Evolutionary conservation across 2,329 filamentous ascomycete species (phyloP).

Genomic region (Penicillium expansum): DNA sequence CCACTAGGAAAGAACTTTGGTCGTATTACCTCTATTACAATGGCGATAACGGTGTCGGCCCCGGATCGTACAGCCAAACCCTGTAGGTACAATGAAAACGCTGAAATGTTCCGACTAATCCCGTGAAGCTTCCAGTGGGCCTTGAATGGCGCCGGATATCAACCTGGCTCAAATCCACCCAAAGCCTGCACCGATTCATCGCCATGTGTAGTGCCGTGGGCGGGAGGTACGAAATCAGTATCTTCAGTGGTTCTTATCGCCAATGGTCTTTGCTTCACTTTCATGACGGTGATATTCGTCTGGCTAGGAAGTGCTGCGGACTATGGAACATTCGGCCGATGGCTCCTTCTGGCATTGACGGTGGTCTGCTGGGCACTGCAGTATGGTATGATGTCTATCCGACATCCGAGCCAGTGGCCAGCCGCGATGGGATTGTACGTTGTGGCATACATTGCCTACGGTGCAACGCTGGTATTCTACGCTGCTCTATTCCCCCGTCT

Average conservation of each 20-base stretch:
- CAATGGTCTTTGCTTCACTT: constrained; percentile 43
- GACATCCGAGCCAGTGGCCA: constrained; percentile 40
- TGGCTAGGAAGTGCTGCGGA: constrained; percentile 44
- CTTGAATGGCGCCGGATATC: constrained; percentile 39
- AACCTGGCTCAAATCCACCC: constrained; percentile 36
- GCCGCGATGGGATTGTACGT: constrained; percentile 44
- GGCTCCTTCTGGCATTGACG: constrained; percentile 42
- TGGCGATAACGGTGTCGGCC: constrained; percentile 46
- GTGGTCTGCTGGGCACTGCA: constrained; percentile 43
- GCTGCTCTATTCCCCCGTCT: constrained; percentile 43
- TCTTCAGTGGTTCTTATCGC: constrained; percentile 43
- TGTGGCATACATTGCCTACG: constrained; percentile 41
- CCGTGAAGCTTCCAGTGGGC: constrained; percentile 40
- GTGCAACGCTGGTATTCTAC: constrained; percentile 45
- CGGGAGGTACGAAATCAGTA: constrained; percentile 36
- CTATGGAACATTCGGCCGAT: constrained; percentile 44
- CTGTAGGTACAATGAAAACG: constrained; percentile 24
- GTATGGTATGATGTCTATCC: constrained; percentile 42
- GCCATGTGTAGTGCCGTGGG: constrained; percentile 43
- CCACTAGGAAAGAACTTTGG: constrained; percentile 43
- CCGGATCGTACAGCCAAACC: constrained; percentile 42
- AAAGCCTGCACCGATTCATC: constrained; percentile 33
- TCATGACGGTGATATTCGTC: constrained; percentile 46
- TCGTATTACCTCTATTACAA: constrained; percentile 48
- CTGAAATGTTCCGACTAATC: background rate